These are phyloP conservation scores for Ricinus communis DNA, from an alignment of 345 rosid species.

Conservation along the genomic window DNA sequence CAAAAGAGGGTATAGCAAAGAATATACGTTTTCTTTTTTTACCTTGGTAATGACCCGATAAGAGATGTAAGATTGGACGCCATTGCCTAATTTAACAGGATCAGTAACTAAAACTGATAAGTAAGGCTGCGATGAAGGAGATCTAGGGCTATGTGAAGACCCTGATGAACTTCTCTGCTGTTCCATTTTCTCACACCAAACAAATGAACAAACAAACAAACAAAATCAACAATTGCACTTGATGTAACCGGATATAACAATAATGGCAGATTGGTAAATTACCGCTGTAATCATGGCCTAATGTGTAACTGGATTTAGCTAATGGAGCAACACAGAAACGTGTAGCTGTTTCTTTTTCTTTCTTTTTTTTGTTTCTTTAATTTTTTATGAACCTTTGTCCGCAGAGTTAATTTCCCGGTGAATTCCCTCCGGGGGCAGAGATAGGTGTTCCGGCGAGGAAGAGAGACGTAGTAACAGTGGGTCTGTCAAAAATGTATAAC, in stretches of 20 bases:
- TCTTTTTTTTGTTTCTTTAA: too few relatives aligned
- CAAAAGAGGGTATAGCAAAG: neutral
- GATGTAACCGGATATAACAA: neutral
- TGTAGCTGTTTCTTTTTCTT: too few relatives aligned
- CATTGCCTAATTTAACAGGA: slow-evolving; percentile 97
- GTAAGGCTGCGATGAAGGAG: slow-evolving; percentile 66
- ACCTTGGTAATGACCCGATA: slow-evolving; percentile 97
- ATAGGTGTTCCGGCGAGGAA: neutral
- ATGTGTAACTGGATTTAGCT: neutral
- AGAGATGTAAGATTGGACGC: slow-evolving; percentile 94
- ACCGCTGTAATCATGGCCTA: slow-evolving; percentile 24
- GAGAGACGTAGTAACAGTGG: neutral
- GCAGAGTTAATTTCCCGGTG: too few relatives aligned
- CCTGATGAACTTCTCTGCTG: slow-evolving; percentile 68
- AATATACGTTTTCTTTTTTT: too few relatives aligned
- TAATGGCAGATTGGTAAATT: slow-evolving; percentile 23
- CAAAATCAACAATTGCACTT: neutral
- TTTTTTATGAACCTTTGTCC: too few relatives aligned
- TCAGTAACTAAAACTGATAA: slow-evolving; percentile 80
- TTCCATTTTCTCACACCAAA: slow-evolving; percentile 40
- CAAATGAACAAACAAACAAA: neutral
- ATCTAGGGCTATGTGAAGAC: slow-evolving; percentile 81
- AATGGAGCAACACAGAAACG: too few relatives aligned
- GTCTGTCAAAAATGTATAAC: neutral
- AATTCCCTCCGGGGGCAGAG: neutral